Percentiles rank a stretch among this genome's conserved stretches.
Conservation (phyloP, 1,284 basidiomycete species). For the Ustilago shanxiensis region DNA sequence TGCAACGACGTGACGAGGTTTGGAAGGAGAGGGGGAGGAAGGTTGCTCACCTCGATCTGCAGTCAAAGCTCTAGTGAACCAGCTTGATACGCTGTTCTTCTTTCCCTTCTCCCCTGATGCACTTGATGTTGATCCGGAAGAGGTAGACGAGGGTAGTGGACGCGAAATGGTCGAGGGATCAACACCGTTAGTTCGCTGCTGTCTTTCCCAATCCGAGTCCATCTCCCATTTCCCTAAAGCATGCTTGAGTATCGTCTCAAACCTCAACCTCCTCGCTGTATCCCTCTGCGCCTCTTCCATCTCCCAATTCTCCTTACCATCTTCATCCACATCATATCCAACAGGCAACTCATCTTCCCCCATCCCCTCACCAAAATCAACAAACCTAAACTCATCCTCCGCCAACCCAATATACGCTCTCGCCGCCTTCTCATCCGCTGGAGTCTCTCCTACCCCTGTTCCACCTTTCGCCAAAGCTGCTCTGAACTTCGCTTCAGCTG, state of each 20-base stretch:
- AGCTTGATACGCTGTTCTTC: constrained; percentile 8
- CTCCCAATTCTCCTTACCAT: background rate
- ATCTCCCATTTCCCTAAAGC: constrained; percentile 56
- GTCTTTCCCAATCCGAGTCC: constrained; percentile 56
- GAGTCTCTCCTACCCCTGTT: constrained; percentile 26
- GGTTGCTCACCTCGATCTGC: constrained; percentile 37
- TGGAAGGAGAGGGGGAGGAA: background rate
- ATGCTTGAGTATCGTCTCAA: constrained; percentile 47
- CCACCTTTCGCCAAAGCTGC: constrained; percentile 23
- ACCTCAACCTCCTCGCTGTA: constrained; percentile 36
- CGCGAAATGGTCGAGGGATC: constrained; percentile 28
- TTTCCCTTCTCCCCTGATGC: background rate
- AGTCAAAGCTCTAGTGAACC: constrained; percentile 36
- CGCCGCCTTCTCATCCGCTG: constrained; percentile 50
- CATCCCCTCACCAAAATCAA: constrained; percentile 53
- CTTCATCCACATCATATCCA: constrained; percentile 19
- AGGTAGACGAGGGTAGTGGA: background rate
- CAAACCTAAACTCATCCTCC: constrained; percentile 46
- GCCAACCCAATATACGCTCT: constrained; percentile 50
- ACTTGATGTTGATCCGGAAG: background rate
- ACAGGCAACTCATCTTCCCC: constrained; percentile 19
- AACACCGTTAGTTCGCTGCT: constrained; percentile 33
- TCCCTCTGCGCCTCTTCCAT: constrained; percentile 37
- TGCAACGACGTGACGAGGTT: constrained; percentile 30
- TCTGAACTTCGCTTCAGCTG: constrained; percentile 44